Evolutionary conservation across 495 filamentous ascomycete genomes (phyloP).

Genomic region (Pyrenula massariospora): DNA sequence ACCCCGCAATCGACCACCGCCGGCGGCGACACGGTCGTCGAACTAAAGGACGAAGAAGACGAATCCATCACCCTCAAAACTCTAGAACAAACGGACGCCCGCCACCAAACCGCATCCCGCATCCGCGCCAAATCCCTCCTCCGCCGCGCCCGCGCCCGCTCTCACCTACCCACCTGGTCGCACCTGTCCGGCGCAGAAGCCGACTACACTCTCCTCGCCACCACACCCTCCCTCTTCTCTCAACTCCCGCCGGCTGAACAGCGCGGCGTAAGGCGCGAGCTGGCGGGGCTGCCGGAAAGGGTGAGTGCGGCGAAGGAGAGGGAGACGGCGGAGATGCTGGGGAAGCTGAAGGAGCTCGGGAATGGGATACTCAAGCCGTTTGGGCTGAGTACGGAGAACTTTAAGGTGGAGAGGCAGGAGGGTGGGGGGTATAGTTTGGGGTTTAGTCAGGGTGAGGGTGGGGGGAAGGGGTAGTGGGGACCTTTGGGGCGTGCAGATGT

Average conservation of each 20-base stretch:
- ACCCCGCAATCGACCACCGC: constrained; percentile 5
- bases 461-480: background rate
- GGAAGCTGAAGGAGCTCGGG: constrained; percentile 84
- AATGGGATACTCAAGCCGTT: constrained; percentile 90
- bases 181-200: constrained; percentile 72
- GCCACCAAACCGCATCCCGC: constrained; percentile 53
- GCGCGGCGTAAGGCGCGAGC: constrained; percentile 51
- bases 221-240: constrained; percentile 9
- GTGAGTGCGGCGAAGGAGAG: constrained; percentile 67
- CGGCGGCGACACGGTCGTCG: constrained; percentile 27
- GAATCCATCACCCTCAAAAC: constrained; percentile 45
- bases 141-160: constrained; percentile 66
- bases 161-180: constrained; percentile 64
- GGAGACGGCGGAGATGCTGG: constrained; percentile 94
- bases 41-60: constrained; percentile 45
- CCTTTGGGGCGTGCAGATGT: no score
- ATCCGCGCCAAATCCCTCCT: constrained; percentile 78
- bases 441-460: constrained; percentile 26
- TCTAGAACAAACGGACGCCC: constrained; percentile 35
- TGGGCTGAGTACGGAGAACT: constrained; percentile 83
- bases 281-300: constrained; percentile 49
- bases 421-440: constrained; percentile 89
- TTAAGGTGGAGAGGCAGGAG: constrained; percentile 85
- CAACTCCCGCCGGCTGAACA: constrained; percentile 48
- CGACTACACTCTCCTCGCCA: constrained; percentile 51